These are phyloP conservation scores for Melastoma candidum DNA, from an alignment of 441 rosid species.

Conservation along the genomic window DNA sequence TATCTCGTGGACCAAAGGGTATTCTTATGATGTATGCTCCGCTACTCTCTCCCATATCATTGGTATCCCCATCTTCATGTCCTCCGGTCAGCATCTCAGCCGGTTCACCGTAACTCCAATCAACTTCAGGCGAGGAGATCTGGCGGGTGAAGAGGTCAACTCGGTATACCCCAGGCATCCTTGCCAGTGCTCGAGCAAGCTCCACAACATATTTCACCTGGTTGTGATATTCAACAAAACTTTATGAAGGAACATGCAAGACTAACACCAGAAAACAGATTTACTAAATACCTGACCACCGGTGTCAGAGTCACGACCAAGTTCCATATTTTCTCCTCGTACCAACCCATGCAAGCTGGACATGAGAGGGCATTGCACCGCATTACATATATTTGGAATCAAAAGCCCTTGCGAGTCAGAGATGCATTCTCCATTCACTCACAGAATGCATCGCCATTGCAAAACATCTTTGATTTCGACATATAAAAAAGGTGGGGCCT, in stretches of 20 bases:
- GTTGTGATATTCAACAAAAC: neutral
- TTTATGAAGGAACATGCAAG: neutral
- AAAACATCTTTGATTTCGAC: no score
- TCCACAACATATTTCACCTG: slow-evolving; percentile 98
- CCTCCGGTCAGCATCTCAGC: slow-evolving; percentile 80
- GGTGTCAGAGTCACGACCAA: slow-evolving; percentile 95
- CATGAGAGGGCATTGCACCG: slow-evolving; percentile 11
- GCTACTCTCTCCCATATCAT: slow-evolving; percentile 81
- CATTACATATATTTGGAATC: neutral
- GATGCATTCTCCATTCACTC: no score
- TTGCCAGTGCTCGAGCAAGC: slow-evolving; percentile 88
- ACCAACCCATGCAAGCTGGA: slow-evolving; percentile 88
- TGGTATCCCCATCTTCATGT: slow-evolving; percentile 50
- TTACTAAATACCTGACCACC: slow-evolving; percentile 75
- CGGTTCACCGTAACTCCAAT: slow-evolving; percentile 98
- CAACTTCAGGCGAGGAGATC: slow-evolving; percentile 72
- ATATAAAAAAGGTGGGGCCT: no score
- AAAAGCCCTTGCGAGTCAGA: no score
- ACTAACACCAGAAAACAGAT: neutral
- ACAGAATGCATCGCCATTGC: no score
- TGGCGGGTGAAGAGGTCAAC: slow-evolving; percentile 96
- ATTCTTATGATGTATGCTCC: slow-evolving; percentile 92
- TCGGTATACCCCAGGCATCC: slow-evolving; percentile 94
- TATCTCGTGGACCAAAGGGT: slow-evolving; percentile 87
- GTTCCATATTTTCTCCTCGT: slow-evolving; percentile 98